Evolutionary conservation across 345 rosid genomes (phyloP).

Genomic region (Citrus glauca): DNA sequence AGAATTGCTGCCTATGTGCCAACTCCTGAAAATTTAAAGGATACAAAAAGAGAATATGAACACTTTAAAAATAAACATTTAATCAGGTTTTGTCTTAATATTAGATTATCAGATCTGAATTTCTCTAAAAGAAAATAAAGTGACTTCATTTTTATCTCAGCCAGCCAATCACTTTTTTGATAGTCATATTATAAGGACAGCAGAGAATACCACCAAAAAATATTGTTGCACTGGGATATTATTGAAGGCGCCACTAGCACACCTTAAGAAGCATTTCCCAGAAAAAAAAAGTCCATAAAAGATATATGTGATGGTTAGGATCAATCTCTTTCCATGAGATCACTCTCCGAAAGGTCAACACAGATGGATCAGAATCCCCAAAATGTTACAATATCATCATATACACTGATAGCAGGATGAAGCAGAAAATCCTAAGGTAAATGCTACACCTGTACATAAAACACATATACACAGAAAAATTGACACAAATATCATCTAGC

Average conservation of each 20-base stretch:
- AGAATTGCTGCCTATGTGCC: conserved; percentile 96
- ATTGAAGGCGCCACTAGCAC: not conserved
- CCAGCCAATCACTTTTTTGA: not conserved
- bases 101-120: not conserved
- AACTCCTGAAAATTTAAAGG: conserved; percentile 54
- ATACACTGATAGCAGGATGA: not conserved
- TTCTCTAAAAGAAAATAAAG: not conserved
- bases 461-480: not conserved
- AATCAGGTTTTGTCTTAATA: not conserved
- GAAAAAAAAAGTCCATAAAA: not conserved
- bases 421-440: not conserved
- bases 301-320: not conserved
- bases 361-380: not conserved
- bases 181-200: not conserved
- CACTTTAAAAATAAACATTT: conserved; percentile 7
- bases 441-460: not conserved
- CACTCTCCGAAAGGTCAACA: not conserved
- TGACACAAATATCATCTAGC: not conserved
- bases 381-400: not conserved
- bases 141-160: not conserved
- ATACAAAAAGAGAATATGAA: not conserved
- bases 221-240: not conserved
- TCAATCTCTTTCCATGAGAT: not conserved
- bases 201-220: not conserved
- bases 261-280: not conserved